Base-by-base conservation (phyloP, 306 rosid species). In the Styphnolobium japonicum region DNA sequence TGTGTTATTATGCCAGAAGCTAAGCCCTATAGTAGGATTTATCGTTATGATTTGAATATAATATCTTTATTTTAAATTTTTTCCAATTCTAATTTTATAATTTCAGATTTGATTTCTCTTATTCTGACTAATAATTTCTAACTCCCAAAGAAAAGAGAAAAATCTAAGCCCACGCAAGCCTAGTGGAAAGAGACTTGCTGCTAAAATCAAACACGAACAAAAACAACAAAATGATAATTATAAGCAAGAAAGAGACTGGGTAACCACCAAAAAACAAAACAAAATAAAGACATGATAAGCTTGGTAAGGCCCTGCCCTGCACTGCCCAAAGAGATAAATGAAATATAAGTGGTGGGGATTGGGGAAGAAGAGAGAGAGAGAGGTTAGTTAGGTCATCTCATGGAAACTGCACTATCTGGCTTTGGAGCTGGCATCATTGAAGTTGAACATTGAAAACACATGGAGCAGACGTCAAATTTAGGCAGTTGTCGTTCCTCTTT, bases 161-260 rank as follows among this genome's bases (percentile, higher is more conserved):
- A 64, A 49, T 63, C 22, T 14, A 46, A 65, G 76, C 34, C 14
- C 48, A 15, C 27, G 71, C 49, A 62, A 61, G 53, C 34, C 60
- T n/a, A 64, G 64, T 36, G 73, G 84, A 51, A 63, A 71, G 71
- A 53, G 76, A 71, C 63, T 29, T 4, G 69, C 29, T 11, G 22
- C 4, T 29, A 42, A 53, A 73, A 64, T 6, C 42, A 43, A 81
- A 34, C 12, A 55, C 2, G 21, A 63, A 71, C 2, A 23, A 80
- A 72, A 49, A 11, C 7, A 1, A 61, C 23, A 70, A 61, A 36
- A 71, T 22, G 61, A 73, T 73, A 81, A 81, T 58, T 48, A 61
- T 45, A 67, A 67, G 77, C 21, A 60, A 76, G 78, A 76, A 76
- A 82, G 78, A 76, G 81, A 82, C 73, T 1, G 19, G 36, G 73